Base-by-base conservation (phyloP, 2,329 filamentous ascomycete species). In the Fusarium sacchari region DNA sequence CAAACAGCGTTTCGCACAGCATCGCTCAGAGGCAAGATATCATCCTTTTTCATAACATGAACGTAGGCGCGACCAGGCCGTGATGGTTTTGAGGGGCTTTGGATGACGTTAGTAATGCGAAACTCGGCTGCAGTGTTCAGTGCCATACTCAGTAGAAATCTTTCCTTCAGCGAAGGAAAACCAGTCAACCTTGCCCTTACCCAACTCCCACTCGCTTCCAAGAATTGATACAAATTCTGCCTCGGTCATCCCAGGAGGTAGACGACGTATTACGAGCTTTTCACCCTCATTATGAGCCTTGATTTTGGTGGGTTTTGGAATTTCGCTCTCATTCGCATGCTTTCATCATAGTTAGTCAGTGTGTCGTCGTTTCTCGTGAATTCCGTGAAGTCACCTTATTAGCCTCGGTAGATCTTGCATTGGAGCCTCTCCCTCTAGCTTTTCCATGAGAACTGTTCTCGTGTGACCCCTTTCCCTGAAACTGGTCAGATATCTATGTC, bases 131-230 rank as follows among this genome's bases (percentile, higher is more conserved):
- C 50, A 69, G n/a, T 53, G 17, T 39, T 52, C 36, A 43, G 55
- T 30, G 42, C 83, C 90, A 75, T 85, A 97, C 95, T 97, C 94
- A 79, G 91, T 92, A 4, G 95, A 95, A 49, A 96, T 86, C 80
- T 97, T 97, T 65, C 89, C 89, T 5, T 82, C 76, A 12, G 83
- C 82, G 73, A 86, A 99, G 55, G 88, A 88, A 74, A 93, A 86
- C 94, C 94, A 98, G 81, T 97, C 95, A 18, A 97, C 90, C 80
- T 92, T 96, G 37, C 94, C 94, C 53, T 88, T 89, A n/a, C 93
- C 93, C 7, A 88, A 78, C 78, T 91, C 93, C 96, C 96, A 98
- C 55, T 95, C 92, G 4, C 91, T 88, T 8, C 95, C 95, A 18
- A 98, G 81, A 14, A 91, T 87, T 20, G 84, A 82, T 77, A 91